Base-by-base conservation (phyloP, 306 rosid genomes). In the Vicia villosa region DNA sequence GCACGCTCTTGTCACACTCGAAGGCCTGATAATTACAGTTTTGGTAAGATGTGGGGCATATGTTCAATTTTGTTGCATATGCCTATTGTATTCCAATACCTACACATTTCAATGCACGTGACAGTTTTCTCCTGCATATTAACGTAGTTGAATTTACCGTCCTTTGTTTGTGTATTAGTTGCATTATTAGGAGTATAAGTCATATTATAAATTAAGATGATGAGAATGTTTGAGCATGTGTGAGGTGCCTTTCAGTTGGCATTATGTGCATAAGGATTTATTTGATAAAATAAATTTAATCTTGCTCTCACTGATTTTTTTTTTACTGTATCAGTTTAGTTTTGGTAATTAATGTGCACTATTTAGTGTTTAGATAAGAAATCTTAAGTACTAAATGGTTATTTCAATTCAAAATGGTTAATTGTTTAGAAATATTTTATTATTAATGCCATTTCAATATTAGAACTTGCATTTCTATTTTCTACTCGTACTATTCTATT, bases 1-100 rank as follows among this genome's bases (percentile, higher is more conserved):
- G 74, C 91, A 38, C 89, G 96, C 46, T 77, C 91, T 37, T 86
- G 85, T 86, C 91, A 87, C 74, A 75, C 55, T 59, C 85, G 87
- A 56, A 74, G 77, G 70, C 83, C 87, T 64, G 73, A 88, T 77
- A 85, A 47, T 80, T 91, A 91, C 82, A 79, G 90, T 54, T 86
- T 79, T 52, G 98, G 96, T 89, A 83, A 74, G 76, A 62, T 36
- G 34, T 19, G 55, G 22, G 67, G 10, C 46, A 69, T 36, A 5
- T 49, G 34, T 65, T 54, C 21, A 20, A 12, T 68, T 28, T 20
- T 69, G 13, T 64, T 5, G 64, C 34, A 73, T 8, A 45, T 57
- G 6, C 74, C 38, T 43, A 8, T 54, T 13, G 70, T 30, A 49
- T 40, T 60, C 28, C 46, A 28, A 38, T 30, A 10, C 58, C 55